Conservation (phyloP, 805 yeast genomes). For the Sugiyamaella smithiae region DNA sequence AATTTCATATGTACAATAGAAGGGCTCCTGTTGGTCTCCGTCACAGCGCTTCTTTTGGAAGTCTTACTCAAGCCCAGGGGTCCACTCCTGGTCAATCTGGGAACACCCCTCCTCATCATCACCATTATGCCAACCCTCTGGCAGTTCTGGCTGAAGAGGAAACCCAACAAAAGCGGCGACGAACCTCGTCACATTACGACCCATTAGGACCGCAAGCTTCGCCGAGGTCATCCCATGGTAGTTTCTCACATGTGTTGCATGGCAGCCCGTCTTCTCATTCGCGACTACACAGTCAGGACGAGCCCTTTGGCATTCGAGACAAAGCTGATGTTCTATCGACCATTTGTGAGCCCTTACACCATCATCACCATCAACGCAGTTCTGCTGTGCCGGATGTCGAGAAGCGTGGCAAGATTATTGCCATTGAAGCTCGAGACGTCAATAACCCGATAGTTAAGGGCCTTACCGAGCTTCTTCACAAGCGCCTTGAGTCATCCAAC, state of each 20-base stretch:
- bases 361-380: slow-evolving; percentile 3
- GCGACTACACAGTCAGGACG: slow-evolving; percentile 2
- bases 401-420: slow-evolving; percentile 14
- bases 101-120: background rate
- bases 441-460: slow-evolving; percentile 1
- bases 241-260: slow-evolving; percentile 1
- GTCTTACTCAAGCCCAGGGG: background rate
- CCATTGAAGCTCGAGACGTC: slow-evolving; percentile 24
- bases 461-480: slow-evolving; percentile 14
- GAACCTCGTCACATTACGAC: slow-evolving; percentile 27
- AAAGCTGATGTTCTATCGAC: slow-evolving; percentile 26
- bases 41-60: slow-evolving; percentile 3
- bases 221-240: background rate
- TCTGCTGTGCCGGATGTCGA: background rate
- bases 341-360: slow-evolving; percentile 21
- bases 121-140: slow-evolving; percentile 5
- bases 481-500: slow-evolving; percentile 10
- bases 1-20: background rate
- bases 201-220: slow-evolving; percentile 17
- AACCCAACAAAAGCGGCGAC: slow-evolving; percentile 18
- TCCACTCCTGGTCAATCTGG: background rate
- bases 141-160: slow-evolving; percentile 19
- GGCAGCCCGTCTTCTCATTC: background rate
- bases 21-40: slow-evolving; percentile 3
- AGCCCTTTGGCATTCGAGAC: slow-evolving; percentile 18